These are phyloP conservation scores for Aspergillus fructus DNA, from an alignment of 2,329 filamentous ascomycete species.

Conservation along the genomic window DNA sequence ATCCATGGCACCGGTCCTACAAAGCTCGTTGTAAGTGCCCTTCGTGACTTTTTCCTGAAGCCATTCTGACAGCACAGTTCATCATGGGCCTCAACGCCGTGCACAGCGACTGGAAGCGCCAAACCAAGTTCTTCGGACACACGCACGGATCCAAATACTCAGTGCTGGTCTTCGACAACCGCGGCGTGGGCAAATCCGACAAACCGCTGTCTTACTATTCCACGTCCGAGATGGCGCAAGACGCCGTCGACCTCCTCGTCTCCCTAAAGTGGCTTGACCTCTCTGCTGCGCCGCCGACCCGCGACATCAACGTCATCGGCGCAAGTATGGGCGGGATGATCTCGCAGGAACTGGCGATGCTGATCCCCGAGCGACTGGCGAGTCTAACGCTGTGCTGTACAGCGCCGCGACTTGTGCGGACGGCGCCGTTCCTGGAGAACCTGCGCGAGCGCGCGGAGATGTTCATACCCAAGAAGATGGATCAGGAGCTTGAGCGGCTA, in stretches of 20 bases:
- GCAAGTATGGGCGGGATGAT: conserved; percentile 93
- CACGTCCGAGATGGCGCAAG: conserved; percentile 80
- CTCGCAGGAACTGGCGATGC: conserved; percentile 68
- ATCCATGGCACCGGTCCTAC: conserved; percentile 72
- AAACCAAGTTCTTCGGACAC: conserved; percentile 80
- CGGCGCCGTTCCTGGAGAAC: conserved; percentile 60
- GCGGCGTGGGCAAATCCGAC: conserved; percentile 77
- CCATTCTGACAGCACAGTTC: conserved; percentile 52
- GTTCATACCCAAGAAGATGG: conserved; percentile 68
- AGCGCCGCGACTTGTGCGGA: conserved; percentile 61
- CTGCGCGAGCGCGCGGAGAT: conserved; percentile 58
- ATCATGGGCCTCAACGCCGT: conserved; percentile 76
- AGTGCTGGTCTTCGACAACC: conserved; percentile 77
- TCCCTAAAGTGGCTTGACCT: conserved; percentile 66
- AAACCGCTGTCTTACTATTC: conserved; percentile 77
- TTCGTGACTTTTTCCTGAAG: not conserved
- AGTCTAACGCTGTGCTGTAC: conserved; percentile 63
- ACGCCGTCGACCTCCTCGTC: conserved; percentile 68
- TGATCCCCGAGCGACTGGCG: conserved; percentile 47
- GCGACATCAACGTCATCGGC: conserved; percentile 68
- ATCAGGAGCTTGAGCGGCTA: conserved; percentile 64
- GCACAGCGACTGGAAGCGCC: conserved; percentile 73
- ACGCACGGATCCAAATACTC: conserved; percentile 66
- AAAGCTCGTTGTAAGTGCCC: conserved; percentile 67
- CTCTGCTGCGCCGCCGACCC: conserved; percentile 30